phyloP scores from a whole-genome alignment of 257 asterid genomes.

The Galeopsis tetrahit region DNA sequence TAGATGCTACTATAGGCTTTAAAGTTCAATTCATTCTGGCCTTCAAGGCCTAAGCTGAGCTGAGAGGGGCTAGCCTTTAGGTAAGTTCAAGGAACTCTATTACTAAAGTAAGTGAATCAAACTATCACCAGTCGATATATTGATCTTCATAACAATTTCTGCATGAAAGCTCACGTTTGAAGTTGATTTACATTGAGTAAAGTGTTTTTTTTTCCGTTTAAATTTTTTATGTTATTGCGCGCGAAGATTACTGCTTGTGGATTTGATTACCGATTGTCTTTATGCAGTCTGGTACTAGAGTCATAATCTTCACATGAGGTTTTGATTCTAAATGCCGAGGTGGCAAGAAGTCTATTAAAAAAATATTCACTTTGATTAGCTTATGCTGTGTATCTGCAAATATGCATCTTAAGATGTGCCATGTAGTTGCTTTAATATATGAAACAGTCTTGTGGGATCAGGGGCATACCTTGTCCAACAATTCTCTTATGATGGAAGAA shows the following conservation, averaged over 20 bases:
- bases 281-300: conserved; percentile 3
- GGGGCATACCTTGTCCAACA: conserved; percentile 6
- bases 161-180: conserved; percentile 12
- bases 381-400: conserved; percentile 12
- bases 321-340: conserved; percentile 7
- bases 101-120: background rate
- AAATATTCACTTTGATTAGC: conserved; percentile 7
- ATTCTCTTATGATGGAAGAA: background rate
- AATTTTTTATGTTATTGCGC: conserved; percentile 3
- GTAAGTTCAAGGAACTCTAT: conserved; percentile 12
- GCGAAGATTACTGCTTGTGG: conserved; percentile 8
- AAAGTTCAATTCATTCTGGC: conserved; percentile 21
- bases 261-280: conserved; percentile 16
- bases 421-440: background rate
- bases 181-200: conserved; percentile 4
- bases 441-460: background rate
- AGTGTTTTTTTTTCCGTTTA: background rate
- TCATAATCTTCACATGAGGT: conserved; percentile 13
- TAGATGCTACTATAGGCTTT: conserved; percentile 8
- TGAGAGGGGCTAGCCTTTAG: conserved; percentile 13
- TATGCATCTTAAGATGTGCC: background rate
- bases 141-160: background rate
- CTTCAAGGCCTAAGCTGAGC: conserved; percentile 13
- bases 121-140: conserved; percentile 12
- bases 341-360: conserved; percentile 14